Percentiles rank a stretch among this genome's conserved stretches.
Evolutionary conservation across 495 filamentous ascomycete genomes (phyloP).

Genomic region (Tuber magnatum): DNA sequence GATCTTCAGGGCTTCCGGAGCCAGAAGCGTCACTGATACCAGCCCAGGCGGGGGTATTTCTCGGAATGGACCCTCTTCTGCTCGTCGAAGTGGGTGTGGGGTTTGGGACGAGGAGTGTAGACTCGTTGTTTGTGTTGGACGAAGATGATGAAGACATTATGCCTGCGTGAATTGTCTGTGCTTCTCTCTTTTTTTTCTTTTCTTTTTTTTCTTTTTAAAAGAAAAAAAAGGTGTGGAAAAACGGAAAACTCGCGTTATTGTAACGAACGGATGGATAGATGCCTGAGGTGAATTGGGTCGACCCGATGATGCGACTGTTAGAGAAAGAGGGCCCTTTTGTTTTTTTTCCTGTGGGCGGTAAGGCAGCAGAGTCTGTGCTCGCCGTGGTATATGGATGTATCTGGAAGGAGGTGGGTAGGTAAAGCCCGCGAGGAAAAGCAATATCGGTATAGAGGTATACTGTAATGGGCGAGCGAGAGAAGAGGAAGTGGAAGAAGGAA

Average conservation of each 20-base stretch:
- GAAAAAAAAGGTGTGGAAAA: background rate
- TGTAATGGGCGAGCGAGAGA: constrained; percentile 1
- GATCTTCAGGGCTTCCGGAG: constrained; percentile 34
- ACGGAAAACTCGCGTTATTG: background rate
- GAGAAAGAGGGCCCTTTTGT: background rate
- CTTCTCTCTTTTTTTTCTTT: background rate
- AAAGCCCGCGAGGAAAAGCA: constrained; percentile 21
- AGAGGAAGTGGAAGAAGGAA: constrained; percentile 20
- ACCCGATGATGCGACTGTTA: background rate
- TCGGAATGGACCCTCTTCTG: constrained; percentile 38
- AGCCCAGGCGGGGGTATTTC: constrained; percentile 31
- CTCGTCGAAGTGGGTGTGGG: constrained; percentile 37
- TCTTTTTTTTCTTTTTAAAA: background rate
- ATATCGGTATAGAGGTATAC: constrained; percentile 2
- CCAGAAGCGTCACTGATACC: constrained; percentile 13
- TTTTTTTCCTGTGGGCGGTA: background rate
- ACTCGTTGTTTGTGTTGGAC: constrained; percentile 30
- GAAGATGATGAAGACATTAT: constrained; percentile 34
- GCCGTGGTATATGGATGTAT: constrained; percentile 30
- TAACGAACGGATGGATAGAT: background rate
- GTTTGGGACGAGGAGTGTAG: constrained; percentile 33
- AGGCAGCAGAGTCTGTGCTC: constrained; percentile 13
- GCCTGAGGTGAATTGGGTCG: background rate
- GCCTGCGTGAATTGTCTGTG: background rate
- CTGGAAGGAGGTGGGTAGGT: constrained; percentile 22